phyloP scores from a whole-genome alignment of 345 rosid genomes.

The Tarenaya hassleriana region DNA sequence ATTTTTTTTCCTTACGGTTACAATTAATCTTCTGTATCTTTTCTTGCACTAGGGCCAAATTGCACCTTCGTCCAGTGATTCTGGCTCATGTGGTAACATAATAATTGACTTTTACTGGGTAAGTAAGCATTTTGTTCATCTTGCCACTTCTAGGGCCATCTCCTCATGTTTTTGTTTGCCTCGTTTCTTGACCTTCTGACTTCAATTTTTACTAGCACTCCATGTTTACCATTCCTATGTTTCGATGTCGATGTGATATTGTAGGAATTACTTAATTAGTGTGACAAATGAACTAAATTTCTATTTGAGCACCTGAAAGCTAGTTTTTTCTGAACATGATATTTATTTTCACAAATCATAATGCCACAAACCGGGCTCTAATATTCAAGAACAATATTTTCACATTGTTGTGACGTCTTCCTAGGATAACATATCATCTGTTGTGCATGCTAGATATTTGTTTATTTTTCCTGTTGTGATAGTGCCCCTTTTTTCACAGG shows the following conservation, averaged over 20 bases:
- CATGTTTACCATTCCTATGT: constrained; percentile 4
- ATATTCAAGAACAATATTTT: background rate
- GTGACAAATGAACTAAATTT: background rate
- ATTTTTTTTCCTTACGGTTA: constrained; percentile 8
- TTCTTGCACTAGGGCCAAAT: constrained; percentile 62
- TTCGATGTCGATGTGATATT: constrained; percentile 3
- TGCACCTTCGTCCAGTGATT: constrained; percentile 91
- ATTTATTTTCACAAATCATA: constrained; percentile 5
- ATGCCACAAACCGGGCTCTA: background rate
- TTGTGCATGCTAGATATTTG: background rate
- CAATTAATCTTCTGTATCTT: constrained; percentile 25
- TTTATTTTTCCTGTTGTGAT: constrained; percentile 14
- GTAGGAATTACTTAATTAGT: background rate
- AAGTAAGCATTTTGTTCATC: constrained; percentile 26
- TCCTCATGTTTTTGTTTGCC: constrained; percentile 1
- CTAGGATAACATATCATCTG: background rate
- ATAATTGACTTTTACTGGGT: constrained; percentile 98
- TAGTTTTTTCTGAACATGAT: constrained; percentile 8
- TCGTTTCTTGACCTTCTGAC: constrained; percentile 1
- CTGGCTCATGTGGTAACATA: constrained; percentile 87
- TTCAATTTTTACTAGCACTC: constrained; percentile 7
- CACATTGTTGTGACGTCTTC: too few relatives aligned
- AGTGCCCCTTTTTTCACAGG: constrained; percentile 44
- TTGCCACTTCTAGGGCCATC: constrained; percentile 9
- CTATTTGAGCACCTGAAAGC: background rate